Evolutionary conservation across 495 filamentous ascomycete genomes (phyloP), one percentile per base, ranked within the genome.

Genomic region (Articulospora tetracladia): DNA sequence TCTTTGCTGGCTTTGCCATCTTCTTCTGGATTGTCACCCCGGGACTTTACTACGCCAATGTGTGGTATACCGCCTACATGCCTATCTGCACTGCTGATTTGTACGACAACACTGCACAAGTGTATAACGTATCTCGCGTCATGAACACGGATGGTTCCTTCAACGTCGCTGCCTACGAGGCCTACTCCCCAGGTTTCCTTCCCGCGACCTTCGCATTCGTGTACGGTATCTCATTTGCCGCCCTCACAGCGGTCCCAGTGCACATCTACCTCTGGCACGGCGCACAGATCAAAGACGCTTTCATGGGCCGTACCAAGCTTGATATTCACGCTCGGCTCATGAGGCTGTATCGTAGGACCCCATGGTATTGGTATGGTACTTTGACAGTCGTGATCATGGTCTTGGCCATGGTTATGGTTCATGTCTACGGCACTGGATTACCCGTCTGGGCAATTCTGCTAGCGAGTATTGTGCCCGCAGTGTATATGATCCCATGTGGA

Each of bases 191-290:
- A 0, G 72, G 84, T 20, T 88, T 83, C 60, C 71, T 88, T 11
- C 83, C 81, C 68, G 83, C 83, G 26, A 81, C 81, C 0, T 88
- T 85, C 62, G 78, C 83, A 48, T 69, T 87, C 44, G 77, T 80
- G 0, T 91, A 89, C 57, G 87, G 86, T 0, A 71, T 90, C 1
- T 85, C 85, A 0, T 91, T 91, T 65, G 87, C 87, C 6, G 81
- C 87, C 27, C 79, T 89, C 26, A 77, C 82, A 0, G 81, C 84
- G 0, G 79, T 89, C 30, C 74, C 89, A 46, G 78, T 88, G 4
- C 83, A 90, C 60, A 82, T 82, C 3, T 83, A 77, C 39, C 70
- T 91, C 30, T 84, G 86, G 64, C 80, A 89, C 61, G 79, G 86
- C 7, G 77, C 80, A 52, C 79, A 83, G 46, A 78, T 89, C 23